Evolutionary conservation across 1,139 yeast genomes (phyloP), one percentile per base, ranked within the genome.

Genomic region (Saccharomyces hybrid): DNA sequence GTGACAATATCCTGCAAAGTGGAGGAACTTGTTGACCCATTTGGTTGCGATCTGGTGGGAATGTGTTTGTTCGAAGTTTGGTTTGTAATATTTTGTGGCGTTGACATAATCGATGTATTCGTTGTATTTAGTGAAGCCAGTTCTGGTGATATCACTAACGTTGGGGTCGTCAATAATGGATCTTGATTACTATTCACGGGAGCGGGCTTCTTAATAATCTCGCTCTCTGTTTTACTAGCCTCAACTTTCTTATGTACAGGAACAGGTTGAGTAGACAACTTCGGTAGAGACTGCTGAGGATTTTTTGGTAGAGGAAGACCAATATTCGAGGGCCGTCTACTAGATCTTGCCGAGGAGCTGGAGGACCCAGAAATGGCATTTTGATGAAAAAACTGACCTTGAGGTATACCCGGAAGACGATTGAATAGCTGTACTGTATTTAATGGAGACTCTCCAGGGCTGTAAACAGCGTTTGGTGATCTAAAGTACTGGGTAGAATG

Each of bases 111-210:
- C 6, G 61, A 59, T 7, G 61, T 60, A 32, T 61, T 56, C 27
- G 61, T 63, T 7, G 63, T 57, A 47, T 58, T 61, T 44, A 57
- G 48, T 11, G 64, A 59, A 13, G 65, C 62, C 48, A 62, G 32
- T 42, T 59, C 64, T 3, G 65, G 64, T 13, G 65, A 64, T 49
- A 61, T 48, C 20, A 62, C 63, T 31, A 59, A 51, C 9, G 65
- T 60, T 6, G 65, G 62, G 2, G 63, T 56, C 7, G 54, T 51
- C n/a, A 47, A 53, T 4, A 54, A 48, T 7, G 51, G 53, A 9
- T 58, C 60, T 13, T 56, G 55, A 26, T 52, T 51, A 20, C n/a
- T 38, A 38, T 38, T 38, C 44, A 16, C 29, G 29, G 11, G 48
- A 20, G 8, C 31, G 29, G 42, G 46, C 38, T 26, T 32, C 13